Base-by-base conservation (phyloP, 1,284 basidiomycete genomes). In the Laetiporus sulphureus region DNA sequence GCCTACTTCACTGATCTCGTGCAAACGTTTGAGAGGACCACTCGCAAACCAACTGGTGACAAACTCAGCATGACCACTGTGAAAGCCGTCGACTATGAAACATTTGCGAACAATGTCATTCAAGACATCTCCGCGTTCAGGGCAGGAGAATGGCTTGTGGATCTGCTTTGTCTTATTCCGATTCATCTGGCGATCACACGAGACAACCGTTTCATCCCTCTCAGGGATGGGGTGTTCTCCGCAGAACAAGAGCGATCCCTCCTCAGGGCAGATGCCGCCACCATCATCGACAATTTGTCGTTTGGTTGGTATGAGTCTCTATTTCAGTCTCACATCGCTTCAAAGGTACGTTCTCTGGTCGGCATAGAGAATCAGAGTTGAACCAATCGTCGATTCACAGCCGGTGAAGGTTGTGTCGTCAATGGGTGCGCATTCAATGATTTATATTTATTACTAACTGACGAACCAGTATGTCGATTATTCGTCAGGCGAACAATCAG, bases 251-350 rank as follows among this genome's bases (percentile, higher is more conserved):
- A 82, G 51, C 66, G 62, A 33, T 66, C 67, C 0, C 57, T 79
- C 20, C 60, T 82, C 1, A 79, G 79, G 4, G 77, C 76, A 0
- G 72, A 77, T 25, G 71, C 80, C n/a, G 67, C 67, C 11, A 62
- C 62, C 21, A 75, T 81, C n/a, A 69, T 77, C 12, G 71, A 78
- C 42, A 66, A 51, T 27, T 53, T 82, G 3, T 71, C 74, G 0
- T 69, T 82, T 41, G 79, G 79, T 2, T 82, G 79, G 79, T 82
- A 79, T 22, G 79, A 82, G 48, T 75, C 73, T 0, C 62, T 82
- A 10, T 75, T 82, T 46, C 69, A 72, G 41, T 78, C 77, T 0
- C 81, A 82, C 43, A 72, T 77, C 71, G 70, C 72, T 0, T 61
- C 64, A 18, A 80, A 73, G 65, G 78, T 72, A 32, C 7, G 3